Evolutionary conservation across 2,329 filamentous ascomycete species (phyloP), one percentile per base, ranked within the genome.

Genomic region (Diplocarpon rosae): DNA sequence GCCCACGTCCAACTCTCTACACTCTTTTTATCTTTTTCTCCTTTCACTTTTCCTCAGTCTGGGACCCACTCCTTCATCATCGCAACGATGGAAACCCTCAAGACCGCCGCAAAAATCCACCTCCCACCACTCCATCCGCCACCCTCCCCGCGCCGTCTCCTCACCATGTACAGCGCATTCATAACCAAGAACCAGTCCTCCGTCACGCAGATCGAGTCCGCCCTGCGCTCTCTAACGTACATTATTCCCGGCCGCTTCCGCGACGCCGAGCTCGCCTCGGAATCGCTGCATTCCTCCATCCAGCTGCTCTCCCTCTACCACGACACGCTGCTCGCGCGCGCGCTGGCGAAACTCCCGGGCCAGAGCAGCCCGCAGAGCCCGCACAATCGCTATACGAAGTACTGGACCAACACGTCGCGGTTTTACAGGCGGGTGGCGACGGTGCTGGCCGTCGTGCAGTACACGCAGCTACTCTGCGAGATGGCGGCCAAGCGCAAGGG

Each of bases 391-490:
- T 84, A 84, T 63, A 84, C 80, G 10, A 72, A 73, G 45, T 79
- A 78, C 63, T 84, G 80, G 80, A 70, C 75, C 6, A 64, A 70
- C 44, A 74, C 73, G 55, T 78, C 72, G 57, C 69, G 73, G 4
- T 71, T 86, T 9, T 98, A 98, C 64, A 78, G 82, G 47, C 77
- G 85, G 47, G 78, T 93, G 43, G 89, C 90, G 33, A 73, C 89
- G 52, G 69, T 88, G 4, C 69, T 98, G 39, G 87, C 94, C 62
- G 83, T 94, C 66, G 84, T 95, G 20, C 85, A 92, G 55, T 96
- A 96, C 61, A 95, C 89, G 0, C 87, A 98, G 66, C 70, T 98
- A 27, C 68, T 98, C n/a, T 92, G 90, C 75, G 92, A 98, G 63
- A 98, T 98, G 92, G 78, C 84, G 24, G 89, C 89, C 24, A 93